Percentiles rank a stretch among this genome's conserved stretches.
phyloP scores from a whole-genome alignment of 192 early-diverging fungal species.

The Coemansia sp. region DNA sequence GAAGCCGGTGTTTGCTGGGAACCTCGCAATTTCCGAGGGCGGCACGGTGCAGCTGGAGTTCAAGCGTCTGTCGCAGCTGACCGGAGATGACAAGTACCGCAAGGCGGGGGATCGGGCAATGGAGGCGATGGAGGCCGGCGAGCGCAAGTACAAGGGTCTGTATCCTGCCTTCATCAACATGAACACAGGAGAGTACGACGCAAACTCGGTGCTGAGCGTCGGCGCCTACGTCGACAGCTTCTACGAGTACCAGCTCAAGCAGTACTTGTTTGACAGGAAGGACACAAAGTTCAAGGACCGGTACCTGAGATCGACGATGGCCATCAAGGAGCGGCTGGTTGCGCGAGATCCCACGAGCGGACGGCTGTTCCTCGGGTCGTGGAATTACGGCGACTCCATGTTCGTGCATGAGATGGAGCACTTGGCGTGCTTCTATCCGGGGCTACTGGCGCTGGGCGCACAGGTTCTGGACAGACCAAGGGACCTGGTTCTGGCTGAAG shows the following conservation, averaged over 20 bases:
- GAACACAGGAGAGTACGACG: conserved; percentile 21
- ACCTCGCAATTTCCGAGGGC: conserved; percentile 64
- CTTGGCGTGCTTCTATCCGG: conserved; percentile 92
- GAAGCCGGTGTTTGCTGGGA: background rate
- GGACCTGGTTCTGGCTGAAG: conserved; percentile 75
- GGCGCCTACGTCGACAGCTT: conserved; percentile 87
- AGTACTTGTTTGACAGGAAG: conserved; percentile 69
- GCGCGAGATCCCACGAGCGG: conserved; percentile 12
- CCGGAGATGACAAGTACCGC: conserved; percentile 75
- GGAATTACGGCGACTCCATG: background rate
- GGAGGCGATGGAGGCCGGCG: conserved; percentile 47
- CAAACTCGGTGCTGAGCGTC: conserved; percentile 59
- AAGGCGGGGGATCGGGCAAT: conserved; percentile 64
- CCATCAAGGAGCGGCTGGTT: conserved; percentile 59
- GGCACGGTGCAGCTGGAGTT: conserved; percentile 87
- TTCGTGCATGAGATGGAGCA: conserved; percentile 87
- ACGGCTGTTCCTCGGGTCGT: conserved; percentile 23
- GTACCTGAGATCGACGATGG: conserved; percentile 65
- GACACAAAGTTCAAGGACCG: conserved; percentile 66
- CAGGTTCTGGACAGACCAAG: conserved; percentile 54
- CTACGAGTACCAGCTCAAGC: conserved; percentile 94
- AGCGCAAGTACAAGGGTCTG: conserved; percentile 63
- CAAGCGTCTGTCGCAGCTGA: conserved; percentile 77
- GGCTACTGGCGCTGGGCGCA: conserved; percentile 75
- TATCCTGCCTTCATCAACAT: conserved; percentile 67